These are phyloP conservation scores for Hamigera avellanea DNA, from an alignment of 495 filamentous ascomycete genomes.

Conservation along the genomic window DNA sequence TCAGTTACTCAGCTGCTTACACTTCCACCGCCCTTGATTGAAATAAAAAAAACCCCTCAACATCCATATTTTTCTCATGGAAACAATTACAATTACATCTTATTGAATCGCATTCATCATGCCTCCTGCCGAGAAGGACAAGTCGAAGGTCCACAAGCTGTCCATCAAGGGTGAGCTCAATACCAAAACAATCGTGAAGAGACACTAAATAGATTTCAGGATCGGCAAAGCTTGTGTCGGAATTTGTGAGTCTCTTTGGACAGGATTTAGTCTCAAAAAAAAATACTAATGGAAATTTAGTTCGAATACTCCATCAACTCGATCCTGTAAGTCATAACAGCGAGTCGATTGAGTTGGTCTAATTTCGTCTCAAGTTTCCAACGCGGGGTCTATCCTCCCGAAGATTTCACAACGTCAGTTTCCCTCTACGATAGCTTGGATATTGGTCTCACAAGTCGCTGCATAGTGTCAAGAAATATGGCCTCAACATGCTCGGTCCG, in stretches of 20 bases:
- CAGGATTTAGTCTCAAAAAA: neutral
- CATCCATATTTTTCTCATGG: neutral
- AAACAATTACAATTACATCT: neutral
- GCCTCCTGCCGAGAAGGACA: constrained; percentile 57
- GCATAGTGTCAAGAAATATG: constrained; percentile 86
- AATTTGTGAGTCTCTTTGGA: constrained; percentile 59
- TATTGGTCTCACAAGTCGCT: too few relatives aligned
- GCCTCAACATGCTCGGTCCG: constrained; percentile 88
- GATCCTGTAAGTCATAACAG: constrained; percentile 47
- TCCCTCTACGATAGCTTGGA: too few relatives aligned
- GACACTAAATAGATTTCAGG: constrained; percentile 32
- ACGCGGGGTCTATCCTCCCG: constrained; percentile 91
- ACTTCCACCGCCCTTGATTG: neutral
- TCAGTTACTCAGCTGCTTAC: neutral
- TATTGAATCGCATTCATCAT: neutral
- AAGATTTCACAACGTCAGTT: constrained; percentile 86
- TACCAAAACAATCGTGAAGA: neutral
- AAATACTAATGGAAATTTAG: constrained; percentile 29
- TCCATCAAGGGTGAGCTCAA: constrained; percentile 65
- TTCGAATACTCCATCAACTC: constrained; percentile 97
- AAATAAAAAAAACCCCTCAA: too few relatives aligned
- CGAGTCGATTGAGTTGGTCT: neutral
- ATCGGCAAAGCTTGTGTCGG: constrained; percentile 80
- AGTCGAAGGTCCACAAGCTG: constrained; percentile 88
- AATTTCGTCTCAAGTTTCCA: constrained; percentile 53